Evolutionary conservation across 306 rosid genomes (phyloP).

Genomic region (Quercus variabilis): DNA sequence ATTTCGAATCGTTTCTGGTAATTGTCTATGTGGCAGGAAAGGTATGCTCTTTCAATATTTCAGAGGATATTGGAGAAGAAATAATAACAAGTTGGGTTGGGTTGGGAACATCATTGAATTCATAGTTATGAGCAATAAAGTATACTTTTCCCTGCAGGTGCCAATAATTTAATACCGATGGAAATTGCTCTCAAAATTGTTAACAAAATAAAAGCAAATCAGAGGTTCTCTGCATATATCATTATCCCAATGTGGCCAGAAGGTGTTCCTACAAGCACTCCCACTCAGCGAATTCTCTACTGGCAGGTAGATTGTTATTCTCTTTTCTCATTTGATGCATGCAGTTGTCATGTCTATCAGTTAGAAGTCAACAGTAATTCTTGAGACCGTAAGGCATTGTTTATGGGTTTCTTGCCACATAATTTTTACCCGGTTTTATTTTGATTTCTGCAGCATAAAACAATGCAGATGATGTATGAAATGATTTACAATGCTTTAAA

Average conservation of each 20-base stretch:
- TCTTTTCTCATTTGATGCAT: not conserved
- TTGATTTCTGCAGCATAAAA: constrained; percentile 56
- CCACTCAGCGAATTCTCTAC: constrained; percentile 71
- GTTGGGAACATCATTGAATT: not conserved
- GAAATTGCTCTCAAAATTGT: constrained; percentile 81
- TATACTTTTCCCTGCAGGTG: constrained; percentile 34
- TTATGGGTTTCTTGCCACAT: not conserved
- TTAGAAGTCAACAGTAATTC: not conserved
- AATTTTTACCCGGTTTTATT: constrained; percentile 7
- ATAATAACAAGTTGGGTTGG: not conserved
- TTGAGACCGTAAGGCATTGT: not conserved
- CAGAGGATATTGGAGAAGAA: not conserved
- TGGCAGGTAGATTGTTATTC: constrained; percentile 63
- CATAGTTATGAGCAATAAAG: not conserved
- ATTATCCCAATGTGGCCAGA: constrained; percentile 95
- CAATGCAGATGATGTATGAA: constrained; percentile 96
- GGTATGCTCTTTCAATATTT: not conserved
- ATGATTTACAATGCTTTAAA: constrained; percentile 62
- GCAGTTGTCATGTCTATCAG: not conserved
- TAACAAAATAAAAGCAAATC: constrained; percentile 60
- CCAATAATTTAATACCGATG: constrained; percentile 81
- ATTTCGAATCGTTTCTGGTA: not conserved
- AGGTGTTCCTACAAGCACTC: constrained; percentile 67
- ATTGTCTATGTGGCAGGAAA: not conserved
- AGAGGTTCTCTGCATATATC: constrained; percentile 65